phyloP scores from a whole-genome alignment of 129 eudicot species.

The Smallanthus sonchifolius region DNA sequence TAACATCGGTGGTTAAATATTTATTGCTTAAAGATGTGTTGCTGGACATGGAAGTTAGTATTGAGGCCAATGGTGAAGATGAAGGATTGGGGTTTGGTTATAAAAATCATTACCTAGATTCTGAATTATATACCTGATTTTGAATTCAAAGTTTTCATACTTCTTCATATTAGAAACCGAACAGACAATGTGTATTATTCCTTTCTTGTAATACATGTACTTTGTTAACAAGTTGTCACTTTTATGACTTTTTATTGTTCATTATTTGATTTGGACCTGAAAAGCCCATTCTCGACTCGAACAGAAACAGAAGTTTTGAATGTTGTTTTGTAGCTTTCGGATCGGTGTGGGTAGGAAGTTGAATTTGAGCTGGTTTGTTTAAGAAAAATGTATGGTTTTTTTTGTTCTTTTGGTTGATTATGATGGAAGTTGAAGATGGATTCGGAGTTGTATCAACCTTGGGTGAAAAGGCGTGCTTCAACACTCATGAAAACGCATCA shows the following conservation, averaged over 20 bases:
- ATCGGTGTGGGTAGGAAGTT: neutral
- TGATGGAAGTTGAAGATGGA: neutral
- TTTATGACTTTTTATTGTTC: neutral
- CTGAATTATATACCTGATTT: conserved; percentile 68
- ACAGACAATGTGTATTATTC: neutral
- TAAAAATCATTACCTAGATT: conserved; percentile 53
- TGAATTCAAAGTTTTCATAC: neutral
- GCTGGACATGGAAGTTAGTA: conserved; percentile 36
- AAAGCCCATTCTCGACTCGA: neutral
- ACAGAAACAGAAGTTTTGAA: neutral
- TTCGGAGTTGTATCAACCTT: neutral
- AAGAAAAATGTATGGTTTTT: neutral
- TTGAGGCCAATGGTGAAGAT: conserved; percentile 38
- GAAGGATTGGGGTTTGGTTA: conserved; percentile 47
- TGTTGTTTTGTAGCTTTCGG: neutral
- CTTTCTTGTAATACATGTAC: conserved; percentile 10
- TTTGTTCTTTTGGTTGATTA: neutral
- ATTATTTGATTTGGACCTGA: neutral
- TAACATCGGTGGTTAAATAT: conserved; percentile 43
- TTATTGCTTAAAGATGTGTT: conserved; percentile 57
- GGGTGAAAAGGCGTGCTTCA: neutral
- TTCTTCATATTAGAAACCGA: conserved; percentile 19
- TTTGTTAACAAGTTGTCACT: no score
- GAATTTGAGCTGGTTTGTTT: neutral
- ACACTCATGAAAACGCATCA: no score